These are phyloP conservation scores for Pythium aristosporum DNA, from an alignment of 352 stramenopile genomes.

Conservation along the genomic window DNA sequence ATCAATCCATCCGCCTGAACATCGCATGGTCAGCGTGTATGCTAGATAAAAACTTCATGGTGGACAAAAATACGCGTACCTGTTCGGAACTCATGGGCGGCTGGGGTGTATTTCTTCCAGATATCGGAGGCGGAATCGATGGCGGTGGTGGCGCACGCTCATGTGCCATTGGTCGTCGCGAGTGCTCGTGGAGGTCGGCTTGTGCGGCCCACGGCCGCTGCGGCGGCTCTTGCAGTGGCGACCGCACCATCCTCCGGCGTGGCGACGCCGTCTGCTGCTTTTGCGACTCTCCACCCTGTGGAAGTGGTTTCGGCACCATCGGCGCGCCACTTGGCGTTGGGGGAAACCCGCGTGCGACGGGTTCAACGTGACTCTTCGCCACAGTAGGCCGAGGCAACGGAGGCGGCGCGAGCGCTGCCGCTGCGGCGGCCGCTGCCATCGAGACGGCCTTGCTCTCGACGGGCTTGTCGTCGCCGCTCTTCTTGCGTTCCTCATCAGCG, in stretches of 20 bases:
- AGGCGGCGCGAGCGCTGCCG: neutral
- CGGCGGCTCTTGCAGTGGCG: conserved; percentile 6
- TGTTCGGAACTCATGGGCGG: conserved; percentile 18
- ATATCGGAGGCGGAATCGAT: neutral
- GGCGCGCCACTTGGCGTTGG: neutral
- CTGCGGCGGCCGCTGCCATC: neutral
- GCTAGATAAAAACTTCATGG: no score
- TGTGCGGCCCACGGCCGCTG: conserved; percentile 9
- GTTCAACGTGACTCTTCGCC: neutral
- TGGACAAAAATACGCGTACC: conserved; percentile 1
- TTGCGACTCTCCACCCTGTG: neutral
- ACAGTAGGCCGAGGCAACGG: neutral
- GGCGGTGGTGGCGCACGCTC: conserved; percentile 6
- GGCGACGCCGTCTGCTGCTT: conserved; percentile 18
- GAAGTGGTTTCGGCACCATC: conserved; percentile 5
- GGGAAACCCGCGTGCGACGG: neutral
- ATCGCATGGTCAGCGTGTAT: neutral
- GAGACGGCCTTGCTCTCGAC: neutral
- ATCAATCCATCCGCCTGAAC: conserved; percentile 19
- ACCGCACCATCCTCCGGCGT: conserved; percentile 23
- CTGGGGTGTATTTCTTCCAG: neutral
- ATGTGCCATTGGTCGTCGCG: conserved; percentile 17
- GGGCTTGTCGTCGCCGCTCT: conserved; percentile 6
- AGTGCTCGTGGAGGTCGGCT: conserved; percentile 12
- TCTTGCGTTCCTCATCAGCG: conserved; percentile 27